Conservation (phyloP, 306 rosid genomes). For the Vachellia collinsii region DNA sequence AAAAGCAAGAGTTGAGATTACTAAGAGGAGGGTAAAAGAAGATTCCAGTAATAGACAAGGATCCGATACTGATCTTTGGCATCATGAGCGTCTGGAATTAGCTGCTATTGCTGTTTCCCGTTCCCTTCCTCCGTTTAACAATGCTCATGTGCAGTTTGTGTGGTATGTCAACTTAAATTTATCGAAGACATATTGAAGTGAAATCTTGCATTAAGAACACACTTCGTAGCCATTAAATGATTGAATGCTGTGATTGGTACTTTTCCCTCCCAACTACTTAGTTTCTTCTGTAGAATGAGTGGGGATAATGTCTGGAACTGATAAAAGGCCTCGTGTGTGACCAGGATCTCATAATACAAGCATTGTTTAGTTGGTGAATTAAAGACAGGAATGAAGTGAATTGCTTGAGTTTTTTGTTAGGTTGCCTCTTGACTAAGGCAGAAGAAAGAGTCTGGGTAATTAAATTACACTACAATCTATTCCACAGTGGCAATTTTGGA, state of each 20-base stretch:
- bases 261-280: not conserved
- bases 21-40: constrained; percentile 50
- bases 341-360: not conserved
- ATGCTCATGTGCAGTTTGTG: constrained; percentile 64
- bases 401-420: not conserved
- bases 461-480: not conserved
- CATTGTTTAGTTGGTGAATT: constrained; percentile 17
- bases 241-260: constrained; percentile 19
- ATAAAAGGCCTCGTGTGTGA: constrained; percentile 6
- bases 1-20: constrained; percentile 63
- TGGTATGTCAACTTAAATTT: constrained; percentile 60
- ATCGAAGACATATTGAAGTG: constrained; percentile 24
- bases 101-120: constrained; percentile 65
- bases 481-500: not conserved
- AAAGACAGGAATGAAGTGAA: constrained; percentile 19
- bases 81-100: constrained; percentile 69
- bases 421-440: constrained; percentile 1
- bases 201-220: not conserved
- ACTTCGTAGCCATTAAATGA: constrained; percentile 20
- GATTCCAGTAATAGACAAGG: constrained; percentile 42
- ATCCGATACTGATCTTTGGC: constrained; percentile 64
- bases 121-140: constrained; percentile 55
- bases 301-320: constrained; percentile 4
- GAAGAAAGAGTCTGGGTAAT: not conserved
- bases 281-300: constrained; percentile 17